phyloP scores from a whole-genome alignment of 73 alveolate genomes.

The Tetrahymena elliotti region DNA sequence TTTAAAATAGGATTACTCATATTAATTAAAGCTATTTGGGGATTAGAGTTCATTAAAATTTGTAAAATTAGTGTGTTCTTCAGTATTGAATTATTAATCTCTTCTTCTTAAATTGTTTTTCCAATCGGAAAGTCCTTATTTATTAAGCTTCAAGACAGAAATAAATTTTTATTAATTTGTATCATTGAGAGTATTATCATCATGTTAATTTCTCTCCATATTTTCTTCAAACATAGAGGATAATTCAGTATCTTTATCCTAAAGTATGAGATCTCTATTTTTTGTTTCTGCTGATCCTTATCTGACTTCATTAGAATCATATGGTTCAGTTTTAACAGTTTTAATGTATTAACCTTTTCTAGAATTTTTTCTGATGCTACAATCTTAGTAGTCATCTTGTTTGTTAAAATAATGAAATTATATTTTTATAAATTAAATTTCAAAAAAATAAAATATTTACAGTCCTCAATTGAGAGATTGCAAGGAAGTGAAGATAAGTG shows the following conservation, averaged over 20 bases:
- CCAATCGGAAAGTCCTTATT: not conserved
- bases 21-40: not conserved
- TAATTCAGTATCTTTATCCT: not conserved
- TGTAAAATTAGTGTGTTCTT: not conserved
- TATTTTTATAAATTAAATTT: not conserved
- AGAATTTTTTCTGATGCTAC: not conserved
- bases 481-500: not conserved
- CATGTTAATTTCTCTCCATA: not conserved
- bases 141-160: not conserved
- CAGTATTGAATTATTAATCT: not conserved
- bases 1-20: not conserved
- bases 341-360: not conserved
- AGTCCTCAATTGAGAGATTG: not conserved
- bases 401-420: too few relatives aligned
- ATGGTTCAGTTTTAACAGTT: not conserved
- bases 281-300: not conserved
- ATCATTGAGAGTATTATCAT: not conserved
- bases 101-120: not conserved
- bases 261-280: not conserved
- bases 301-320: not conserved
- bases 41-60: not conserved
- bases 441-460: not conserved
- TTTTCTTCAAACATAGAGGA: not conserved
- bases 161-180: not conserved
- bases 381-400: not conserved